Evolutionary conservation across 1,284 basidiomycete genomes (phyloP), one percentile per base, ranked within the genome.

Genomic region (Marasmius oreades): DNA sequence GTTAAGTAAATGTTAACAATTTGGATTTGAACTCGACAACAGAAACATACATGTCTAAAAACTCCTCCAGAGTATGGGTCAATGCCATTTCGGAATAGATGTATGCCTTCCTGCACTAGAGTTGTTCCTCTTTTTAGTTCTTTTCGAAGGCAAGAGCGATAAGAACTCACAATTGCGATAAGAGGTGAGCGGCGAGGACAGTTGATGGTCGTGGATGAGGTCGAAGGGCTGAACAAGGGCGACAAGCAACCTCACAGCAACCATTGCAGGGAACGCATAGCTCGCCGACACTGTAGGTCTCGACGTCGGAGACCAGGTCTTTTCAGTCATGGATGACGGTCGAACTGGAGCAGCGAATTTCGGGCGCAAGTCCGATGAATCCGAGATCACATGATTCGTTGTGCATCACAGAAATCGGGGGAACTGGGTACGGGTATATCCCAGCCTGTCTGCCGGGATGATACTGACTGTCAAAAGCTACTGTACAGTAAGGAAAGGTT

Each of bases 1-100:
- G n/a, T 59, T 60, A 24, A 44, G 64, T 24, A n/a, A n/a, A n/a
- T n/a, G n/a, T n/a, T n/a, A n/a, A n/a, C n/a, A n/a, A n/a, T 50
- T 43, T 42, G 8, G 57, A 37, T 52, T 44, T 52, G 52, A 43
- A 2, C 51, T 55, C 24, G 16, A 22, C 5, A n/a, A 7, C 2
- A 47, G n/a, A 67, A 24, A 48, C 84, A 60, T 72, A 95, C 93
- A 70, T 95, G 93, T 66, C 89, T 81, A 67, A 95, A 93, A 11
- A 85, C 74, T 1, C 92, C 90, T 47, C 92, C 92, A 55, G 85
- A 80, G 66, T 97, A 97, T 24, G 94, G 93, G 66, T 95, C 84
- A 28, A 91, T 73, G 4, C 82, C 84, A 70, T 88, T 76, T 34
- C 78, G 72, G 62, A 85, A 86, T 12, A 96, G 78, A 69, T 87